phyloP scores from a whole-genome alignment of 495 filamentous ascomycete species.

The Aspergillus taichungensis region DNA sequence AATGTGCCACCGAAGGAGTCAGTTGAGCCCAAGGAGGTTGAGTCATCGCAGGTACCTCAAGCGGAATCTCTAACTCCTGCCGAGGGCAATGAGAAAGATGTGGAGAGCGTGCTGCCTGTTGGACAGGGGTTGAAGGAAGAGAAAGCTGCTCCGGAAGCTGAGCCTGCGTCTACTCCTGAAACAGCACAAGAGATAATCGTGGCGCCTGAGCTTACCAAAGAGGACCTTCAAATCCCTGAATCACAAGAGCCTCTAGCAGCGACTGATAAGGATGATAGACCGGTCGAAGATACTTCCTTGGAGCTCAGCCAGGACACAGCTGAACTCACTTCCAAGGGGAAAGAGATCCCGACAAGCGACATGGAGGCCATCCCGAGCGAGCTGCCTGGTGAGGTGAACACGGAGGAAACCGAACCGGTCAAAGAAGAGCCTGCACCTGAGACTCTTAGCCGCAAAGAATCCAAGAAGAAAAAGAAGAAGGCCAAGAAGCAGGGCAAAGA shows the following conservation, averaged over 20 bases:
- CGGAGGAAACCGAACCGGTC: neutral
- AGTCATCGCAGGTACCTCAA: neutral
- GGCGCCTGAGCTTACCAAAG: neutral
- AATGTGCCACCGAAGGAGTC: neutral
- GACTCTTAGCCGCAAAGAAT: conserved; percentile 12
- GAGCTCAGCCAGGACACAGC: too few relatives aligned
- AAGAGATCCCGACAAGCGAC: too few relatives aligned
- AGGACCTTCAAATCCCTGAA: neutral
- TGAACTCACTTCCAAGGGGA: too few relatives aligned
- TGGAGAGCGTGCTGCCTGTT: too few relatives aligned
- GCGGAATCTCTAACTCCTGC: too few relatives aligned
- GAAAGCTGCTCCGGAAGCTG: neutral
- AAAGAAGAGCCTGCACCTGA: conserved; percentile 2
- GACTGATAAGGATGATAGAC: too few relatives aligned
- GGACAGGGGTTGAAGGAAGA: too few relatives aligned
- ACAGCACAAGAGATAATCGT: neutral
- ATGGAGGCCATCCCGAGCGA: too few relatives aligned
- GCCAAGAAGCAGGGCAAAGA: conserved; percentile 13
- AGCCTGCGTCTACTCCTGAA: neutral
- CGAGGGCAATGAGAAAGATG: too few relatives aligned
- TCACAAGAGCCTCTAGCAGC: too few relatives aligned
- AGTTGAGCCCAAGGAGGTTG: neutral
- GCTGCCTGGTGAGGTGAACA: too few relatives aligned
- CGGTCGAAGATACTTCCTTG: too few relatives aligned
- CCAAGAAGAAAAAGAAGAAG: conserved; percentile 25